Conservation (phyloP, 495 filamentous ascomycete species). For the Neurospora sp. region DNA sequence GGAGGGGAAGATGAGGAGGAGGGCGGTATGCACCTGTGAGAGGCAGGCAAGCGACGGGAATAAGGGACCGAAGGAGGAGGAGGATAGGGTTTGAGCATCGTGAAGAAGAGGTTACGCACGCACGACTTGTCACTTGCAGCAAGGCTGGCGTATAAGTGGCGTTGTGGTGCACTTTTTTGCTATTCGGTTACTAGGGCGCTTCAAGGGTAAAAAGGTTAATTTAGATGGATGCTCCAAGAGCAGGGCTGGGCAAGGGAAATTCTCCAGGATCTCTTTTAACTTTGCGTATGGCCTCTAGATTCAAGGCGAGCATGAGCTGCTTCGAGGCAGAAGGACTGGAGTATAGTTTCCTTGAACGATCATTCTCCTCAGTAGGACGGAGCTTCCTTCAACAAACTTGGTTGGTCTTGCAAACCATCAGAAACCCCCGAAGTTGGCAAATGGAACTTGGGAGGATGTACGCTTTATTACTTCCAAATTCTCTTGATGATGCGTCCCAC, state of each 20-base stretch:
- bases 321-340: too few relatives aligned
- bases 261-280: background rate
- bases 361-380: too few relatives aligned
- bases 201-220: background rate
- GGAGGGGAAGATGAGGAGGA: constrained; percentile 34
- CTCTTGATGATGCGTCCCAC: background rate
- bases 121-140: background rate
- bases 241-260: background rate
- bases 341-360: too few relatives aligned
- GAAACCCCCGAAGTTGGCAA: background rate
- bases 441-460: too few relatives aligned
- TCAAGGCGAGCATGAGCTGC: too few relatives aligned
- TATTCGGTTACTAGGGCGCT: background rate
- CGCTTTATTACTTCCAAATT: background rate
- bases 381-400: too few relatives aligned
- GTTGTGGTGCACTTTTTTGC: background rate
- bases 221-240: background rate
- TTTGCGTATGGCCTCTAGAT: too few relatives aligned
- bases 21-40: constrained; percentile 53
- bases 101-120: background rate
- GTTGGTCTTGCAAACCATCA: too few relatives aligned
- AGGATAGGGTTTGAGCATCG: background rate
- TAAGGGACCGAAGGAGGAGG: background rate
- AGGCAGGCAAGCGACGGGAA: background rate
- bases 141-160: background rate